Base-by-base conservation (phyloP, 2,329 filamentous ascomycete genomes). In the Aspergillus sp. region DNA sequence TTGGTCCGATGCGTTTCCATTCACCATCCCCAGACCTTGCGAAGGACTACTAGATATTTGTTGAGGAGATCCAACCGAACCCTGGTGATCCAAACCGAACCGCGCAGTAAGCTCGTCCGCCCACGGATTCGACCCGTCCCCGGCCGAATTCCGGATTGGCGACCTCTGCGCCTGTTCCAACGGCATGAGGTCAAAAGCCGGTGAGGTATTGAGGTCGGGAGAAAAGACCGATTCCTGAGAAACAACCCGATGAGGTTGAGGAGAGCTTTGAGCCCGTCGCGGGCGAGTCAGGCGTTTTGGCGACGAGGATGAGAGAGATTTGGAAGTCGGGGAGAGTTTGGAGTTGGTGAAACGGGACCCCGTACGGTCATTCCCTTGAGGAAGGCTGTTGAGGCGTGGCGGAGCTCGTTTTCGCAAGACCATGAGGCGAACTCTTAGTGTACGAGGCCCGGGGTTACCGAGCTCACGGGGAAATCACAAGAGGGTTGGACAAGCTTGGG, bases 351-450 rank as follows among this genome's bases (percentile, higher is more conserved):
- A 78, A 59, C 49, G 76, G 70, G 60, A 70, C 58, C 66, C 66
- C 30, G 68, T 61, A 62, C 63, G 66, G 63, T 66, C 67, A 69
- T 70, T 69, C 58, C 71, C 65, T 69, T 74, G 70, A 48, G 63
- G 65, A 49, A 73, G 70, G 58, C 71, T 71, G 43, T 74, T 65
- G 50, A 77, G 70, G 60, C 71, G 72, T 48, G 74, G 74, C 57
- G 75, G 74, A 63, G 72, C 73, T 65, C 67, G 69, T 67, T 77
- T 77, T 62, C 74, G 74, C 66, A 77, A 68, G 65, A 76, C 75
- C 75, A 77, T 77, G 65, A 74, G 69, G 64, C 64, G 64, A 58
- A 62, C 63, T 54, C 21, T 39, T 54, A 48, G 43, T 53, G 50
- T 55, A 45, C 49, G 32, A 54, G 38, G 38, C 45, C 55, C 38